A percentile compares a stretch with the other conserved stretches of the same genome.
These are phyloP conservation scores for Boletus sp. DNA, from an alignment of 768 basidiomycete species.

Conservation along the genomic window DNA sequence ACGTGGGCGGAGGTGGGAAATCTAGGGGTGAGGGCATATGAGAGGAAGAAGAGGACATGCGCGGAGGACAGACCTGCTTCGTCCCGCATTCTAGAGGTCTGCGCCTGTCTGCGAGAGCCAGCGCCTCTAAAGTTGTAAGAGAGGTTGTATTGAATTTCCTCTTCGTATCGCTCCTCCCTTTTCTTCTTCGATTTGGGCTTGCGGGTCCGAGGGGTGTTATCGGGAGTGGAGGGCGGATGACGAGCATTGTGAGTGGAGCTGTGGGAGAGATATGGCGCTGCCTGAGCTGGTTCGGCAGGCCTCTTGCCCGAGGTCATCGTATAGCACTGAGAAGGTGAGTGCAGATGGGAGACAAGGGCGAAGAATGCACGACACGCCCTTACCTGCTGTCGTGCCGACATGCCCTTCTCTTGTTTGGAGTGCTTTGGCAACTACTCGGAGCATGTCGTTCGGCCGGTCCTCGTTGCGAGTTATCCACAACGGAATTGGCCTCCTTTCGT, in stretches of 20 bases:
- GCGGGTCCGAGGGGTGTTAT: conserved; percentile 46
- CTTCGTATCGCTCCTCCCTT: conserved; percentile 45
- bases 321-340: conserved; percentile 33
- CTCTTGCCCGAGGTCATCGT: conserved; percentile 37
- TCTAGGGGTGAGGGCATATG: conserved; percentile 38
- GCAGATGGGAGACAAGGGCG: conserved; percentile 38
- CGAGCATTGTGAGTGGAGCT: conserved; percentile 54
- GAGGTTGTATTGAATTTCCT: conserved; percentile 38
- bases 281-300: conserved; percentile 30
- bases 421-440: no score
- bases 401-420: conserved; percentile 33
- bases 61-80: conserved; percentile 31
- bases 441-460: no score
- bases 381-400: conserved; percentile 34
- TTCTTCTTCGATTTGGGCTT: conserved; percentile 42
- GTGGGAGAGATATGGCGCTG: conserved; percentile 52
- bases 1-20: conserved; percentile 75
- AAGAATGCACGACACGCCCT: conserved; percentile 38
- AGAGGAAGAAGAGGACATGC: background rate
- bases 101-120: conserved; percentile 25
- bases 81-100: conserved; percentile 27
- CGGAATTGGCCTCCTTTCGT: conserved; percentile 20
- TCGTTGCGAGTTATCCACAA: conserved; percentile 26
- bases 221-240: conserved; percentile 47
- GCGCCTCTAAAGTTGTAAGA: conserved; percentile 32